Conservation (phyloP, 2,329 filamentous ascomycete species). For the Fusarium fujikuroi region DNA sequence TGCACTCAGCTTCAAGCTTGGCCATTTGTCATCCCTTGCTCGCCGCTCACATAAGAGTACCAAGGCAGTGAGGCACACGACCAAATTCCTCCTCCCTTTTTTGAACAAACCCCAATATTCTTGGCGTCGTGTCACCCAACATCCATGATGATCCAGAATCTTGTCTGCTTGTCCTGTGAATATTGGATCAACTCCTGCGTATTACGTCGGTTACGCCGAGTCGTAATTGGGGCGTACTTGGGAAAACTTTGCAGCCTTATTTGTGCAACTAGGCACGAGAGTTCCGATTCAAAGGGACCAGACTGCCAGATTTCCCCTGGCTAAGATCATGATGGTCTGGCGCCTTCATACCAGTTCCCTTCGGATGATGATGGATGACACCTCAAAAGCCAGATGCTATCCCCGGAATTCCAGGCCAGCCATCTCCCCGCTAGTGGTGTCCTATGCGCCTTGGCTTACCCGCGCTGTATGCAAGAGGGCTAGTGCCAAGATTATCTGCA, state of each 20-base stretch:
- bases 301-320: not conserved
- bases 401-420: not conserved
- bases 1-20: not conserved
- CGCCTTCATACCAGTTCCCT: not conserved
- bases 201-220: conserved; percentile 24
- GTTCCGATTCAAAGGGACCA: not conserved
- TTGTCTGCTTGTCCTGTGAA: conserved; percentile 6
- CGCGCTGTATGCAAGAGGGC: not conserved
- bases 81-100: conserved; percentile 6
- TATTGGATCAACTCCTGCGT: conserved; percentile 4
- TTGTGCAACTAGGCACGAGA: conserved; percentile 5
- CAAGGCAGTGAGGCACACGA: not conserved
- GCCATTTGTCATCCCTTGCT: not conserved
- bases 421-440: not conserved
- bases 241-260: conserved; percentile 16
- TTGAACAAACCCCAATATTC: not conserved
- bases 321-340: not conserved
- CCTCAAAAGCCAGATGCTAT: not conserved
- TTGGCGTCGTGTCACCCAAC: conserved; percentile 18
- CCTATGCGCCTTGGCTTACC: conserved; percentile 13
- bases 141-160: conserved; percentile 1
- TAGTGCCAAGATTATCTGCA: conserved; percentile 7
- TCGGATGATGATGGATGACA: not conserved
- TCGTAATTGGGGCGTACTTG: conserved; percentile 7
- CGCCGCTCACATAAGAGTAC: not conserved